These are phyloP conservation scores for Solanum chmielewskii DNA, from an alignment of 257 asterid genomes.

Conservation along the genomic window DNA sequence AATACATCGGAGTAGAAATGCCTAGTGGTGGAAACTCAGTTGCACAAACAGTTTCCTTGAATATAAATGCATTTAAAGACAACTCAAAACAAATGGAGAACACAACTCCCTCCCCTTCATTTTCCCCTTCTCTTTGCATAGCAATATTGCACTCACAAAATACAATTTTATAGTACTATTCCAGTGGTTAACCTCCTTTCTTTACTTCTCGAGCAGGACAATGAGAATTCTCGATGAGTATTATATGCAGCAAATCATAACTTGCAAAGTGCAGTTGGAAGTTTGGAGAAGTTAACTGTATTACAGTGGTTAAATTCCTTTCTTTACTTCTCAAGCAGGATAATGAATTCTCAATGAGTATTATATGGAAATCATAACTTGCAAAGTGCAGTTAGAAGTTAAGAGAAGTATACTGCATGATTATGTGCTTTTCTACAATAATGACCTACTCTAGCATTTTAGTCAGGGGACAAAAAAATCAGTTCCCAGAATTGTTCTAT, in stretches of 20 bases:
- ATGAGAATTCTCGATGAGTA: not conserved
- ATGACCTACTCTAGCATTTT: not conserved
- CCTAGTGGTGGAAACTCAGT: not conserved
- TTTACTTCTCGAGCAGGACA: not conserved
- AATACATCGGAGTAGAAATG: not conserved
- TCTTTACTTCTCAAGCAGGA: not conserved
- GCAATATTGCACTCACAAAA: not conserved
- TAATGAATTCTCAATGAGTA: not conserved
- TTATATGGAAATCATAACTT: not conserved
- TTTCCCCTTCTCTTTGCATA: not conserved
- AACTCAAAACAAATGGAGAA: not conserved
- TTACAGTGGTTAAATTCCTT: not conserved
- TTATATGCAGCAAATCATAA: not conserved
- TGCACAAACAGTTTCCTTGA: not conserved
- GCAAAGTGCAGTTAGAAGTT: not conserved
- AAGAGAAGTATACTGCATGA: not conserved
- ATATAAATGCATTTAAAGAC: not conserved
- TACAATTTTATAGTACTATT: not conserved
- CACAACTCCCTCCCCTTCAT: not conserved
- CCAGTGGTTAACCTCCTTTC: not conserved
- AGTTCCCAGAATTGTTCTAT: not conserved
- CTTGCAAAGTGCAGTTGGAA: not conserved
- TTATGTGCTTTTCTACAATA: not conserved
- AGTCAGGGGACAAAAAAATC: not conserved
- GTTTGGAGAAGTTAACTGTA: not conserved